A percentile compares a stretch with the other conserved stretches of the same genome.
phyloP scores from a whole-genome alignment of 352 stramenopile genomes.

The Globisporangium abappressorium region DNA sequence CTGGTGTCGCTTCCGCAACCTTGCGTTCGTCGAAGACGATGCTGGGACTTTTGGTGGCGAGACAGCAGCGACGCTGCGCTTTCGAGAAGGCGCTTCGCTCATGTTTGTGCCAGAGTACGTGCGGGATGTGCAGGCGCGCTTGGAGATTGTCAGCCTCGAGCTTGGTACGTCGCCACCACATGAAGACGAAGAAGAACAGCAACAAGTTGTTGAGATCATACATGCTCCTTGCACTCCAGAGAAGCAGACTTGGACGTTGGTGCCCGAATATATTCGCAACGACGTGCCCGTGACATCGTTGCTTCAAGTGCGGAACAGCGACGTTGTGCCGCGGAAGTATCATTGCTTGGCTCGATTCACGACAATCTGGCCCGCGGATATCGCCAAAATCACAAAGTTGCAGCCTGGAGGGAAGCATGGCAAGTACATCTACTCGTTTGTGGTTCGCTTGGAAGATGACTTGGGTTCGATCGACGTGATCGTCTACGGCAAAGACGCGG shows the following conservation, averaged over 20 bases:
- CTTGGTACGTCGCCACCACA: neutral
- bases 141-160: neutral
- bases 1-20: constrained; percentile 77
- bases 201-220: neutral
- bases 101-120: constrained; percentile 50
- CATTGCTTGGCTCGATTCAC: constrained; percentile 50
- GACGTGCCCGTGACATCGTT: constrained; percentile 47
- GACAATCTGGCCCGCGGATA: constrained; percentile 42
- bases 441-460: constrained; percentile 48
- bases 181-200: neutral
- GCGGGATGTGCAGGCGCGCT: constrained; percentile 44
- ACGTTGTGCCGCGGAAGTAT: constrained; percentile 55
- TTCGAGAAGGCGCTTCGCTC: constrained; percentile 67
- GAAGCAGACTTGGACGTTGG: constrained; percentile 26
- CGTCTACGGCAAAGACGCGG: constrained; percentile 65
- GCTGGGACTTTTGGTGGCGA: constrained; percentile 9
- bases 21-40: constrained; percentile 40
- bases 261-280: constrained; percentile 44
- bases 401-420: constrained; percentile 19
- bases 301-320: constrained; percentile 25
- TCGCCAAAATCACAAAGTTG: constrained; percentile 52
- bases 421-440: constrained; percentile 69
- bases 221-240: neutral
- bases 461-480: constrained; percentile 57
- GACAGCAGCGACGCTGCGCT: constrained; percentile 32